Base-by-base conservation (phyloP, 1,284 basidiomycete species). In the Schizophyllum amplum region DNA sequence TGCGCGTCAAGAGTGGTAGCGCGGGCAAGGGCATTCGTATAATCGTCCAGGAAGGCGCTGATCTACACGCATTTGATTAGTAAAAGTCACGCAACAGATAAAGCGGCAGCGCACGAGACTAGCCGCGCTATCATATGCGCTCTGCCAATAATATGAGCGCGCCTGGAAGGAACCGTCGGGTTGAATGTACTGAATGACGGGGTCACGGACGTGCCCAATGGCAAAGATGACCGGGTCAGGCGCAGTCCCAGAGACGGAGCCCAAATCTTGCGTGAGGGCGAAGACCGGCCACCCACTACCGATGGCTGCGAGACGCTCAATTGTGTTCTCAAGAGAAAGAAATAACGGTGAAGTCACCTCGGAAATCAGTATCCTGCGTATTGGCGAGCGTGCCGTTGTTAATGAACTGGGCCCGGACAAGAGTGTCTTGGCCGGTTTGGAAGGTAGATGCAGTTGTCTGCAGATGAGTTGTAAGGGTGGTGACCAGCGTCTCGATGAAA, bases 201-300 rank as follows among this genome's bases (percentile, higher is more conserved):
- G 83, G 61, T 83, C 81, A 6, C 83, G 74, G 24, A 81, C 71
- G 64, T 83, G 81, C 17, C 83, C 83, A 33, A 86, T 71, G 13
- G 79, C 72, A 62, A 80, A 76, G 11, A 84, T 69, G 1, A 78
- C 72, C 1, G 81, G 74, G 1, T 66, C 60, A 17, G 75, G 68
- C 21, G 74, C 55, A 20, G 62, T 60, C 24, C 59, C 51, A 17
- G 26, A 64, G 26, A 84, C 69, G 3, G 65, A 69, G 2, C 81
- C 81, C 50, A 84, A 75, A 62, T 84, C 74, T 52, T 79, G 77
- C 9, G 82, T 75, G 57, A 84, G 72, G 4, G 73, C 84, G 62
- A 87, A 84, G 4, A 87, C 82, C 24, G 84, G 84, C 82, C 84
- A 86, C 58, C 77, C 69, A 64, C 84, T 68, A 50, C 71, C 71